A percentile compares a stretch with the other conserved stretches of the same genome.
These are phyloP conservation scores for Phytomonas sp. DNA, from an alignment of 208 protist genomes.

Conservation along the genomic window DNA sequence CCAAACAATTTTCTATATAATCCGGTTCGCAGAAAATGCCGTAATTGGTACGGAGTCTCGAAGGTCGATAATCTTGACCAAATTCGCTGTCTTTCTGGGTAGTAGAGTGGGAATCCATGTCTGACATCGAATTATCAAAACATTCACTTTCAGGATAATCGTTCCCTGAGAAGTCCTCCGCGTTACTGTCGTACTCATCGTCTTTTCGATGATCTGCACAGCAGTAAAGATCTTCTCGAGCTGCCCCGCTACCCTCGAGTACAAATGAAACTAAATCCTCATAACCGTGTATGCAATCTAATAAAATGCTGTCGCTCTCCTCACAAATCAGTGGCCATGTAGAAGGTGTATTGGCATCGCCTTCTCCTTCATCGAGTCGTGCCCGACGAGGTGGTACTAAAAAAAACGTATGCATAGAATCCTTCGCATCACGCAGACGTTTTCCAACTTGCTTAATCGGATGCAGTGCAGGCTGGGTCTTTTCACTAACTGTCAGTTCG, in stretches of 20 bases:
- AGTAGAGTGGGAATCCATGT: conserved; percentile 6
- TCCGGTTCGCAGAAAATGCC: conserved; percentile 43
- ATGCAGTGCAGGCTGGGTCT: background rate
- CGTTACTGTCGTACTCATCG: conserved; percentile 89
- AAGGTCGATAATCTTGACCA: background rate
- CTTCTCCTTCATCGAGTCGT: background rate
- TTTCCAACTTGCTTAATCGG: background rate
- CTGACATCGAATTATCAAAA: conserved; percentile 17
- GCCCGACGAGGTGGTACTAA: background rate
- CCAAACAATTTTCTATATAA: conserved; percentile 30
- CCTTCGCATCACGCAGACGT: background rate
- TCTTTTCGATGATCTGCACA: conserved; percentile 84
- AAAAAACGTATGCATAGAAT: background rate
- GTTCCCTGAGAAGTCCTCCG: conserved; percentile 78
- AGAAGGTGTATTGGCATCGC: background rate
- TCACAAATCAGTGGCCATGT: background rate
- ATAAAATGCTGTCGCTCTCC: background rate
- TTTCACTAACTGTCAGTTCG: background rate
- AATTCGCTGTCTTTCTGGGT: conserved; percentile 8
- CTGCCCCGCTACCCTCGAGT: conserved; percentile 5
- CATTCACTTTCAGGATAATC: conserved; percentile 74
- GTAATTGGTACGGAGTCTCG: conserved; percentile 11
- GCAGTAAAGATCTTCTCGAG: conserved; percentile 47
- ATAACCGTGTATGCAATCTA: background rate
- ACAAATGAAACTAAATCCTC: background rate